These are phyloP conservation scores for Oryza meyeriana DNA, from an alignment of 176 grass and related monocot genomes.

Conservation along the genomic window DNA sequence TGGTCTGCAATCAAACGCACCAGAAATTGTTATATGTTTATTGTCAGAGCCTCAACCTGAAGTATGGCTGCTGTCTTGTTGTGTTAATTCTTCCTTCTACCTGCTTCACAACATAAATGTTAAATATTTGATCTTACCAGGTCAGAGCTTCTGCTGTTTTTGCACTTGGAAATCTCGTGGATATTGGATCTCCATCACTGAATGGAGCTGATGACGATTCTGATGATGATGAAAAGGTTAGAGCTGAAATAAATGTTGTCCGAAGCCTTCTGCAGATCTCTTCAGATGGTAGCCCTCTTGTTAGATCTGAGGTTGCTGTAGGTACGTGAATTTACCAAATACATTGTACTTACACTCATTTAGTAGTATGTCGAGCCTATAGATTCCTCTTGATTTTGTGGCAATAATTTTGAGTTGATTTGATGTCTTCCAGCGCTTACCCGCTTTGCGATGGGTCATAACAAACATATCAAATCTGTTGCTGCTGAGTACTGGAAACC, in stretches of 20 bases:
- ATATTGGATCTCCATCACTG: constrained; percentile 59
- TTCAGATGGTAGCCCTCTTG: constrained; percentile 89
- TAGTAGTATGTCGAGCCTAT: background rate
- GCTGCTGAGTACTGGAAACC: constrained; percentile 84
- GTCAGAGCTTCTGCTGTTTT: constrained; percentile 96
- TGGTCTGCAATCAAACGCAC: constrained; percentile 58
- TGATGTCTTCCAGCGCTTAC: constrained; percentile 70
- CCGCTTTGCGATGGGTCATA: constrained; percentile 86
- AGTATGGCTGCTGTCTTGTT: constrained; percentile 45
- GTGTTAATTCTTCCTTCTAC: constrained; percentile 10
- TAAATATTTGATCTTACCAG: constrained; percentile 58
- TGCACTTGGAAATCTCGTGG: constrained; percentile 87
- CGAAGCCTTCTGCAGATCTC: constrained; percentile 71
- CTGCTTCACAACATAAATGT: constrained; percentile 11
- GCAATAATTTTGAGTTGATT: constrained; percentile 31
- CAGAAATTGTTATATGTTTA: constrained; percentile 52
- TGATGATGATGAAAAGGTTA: constrained; percentile 90
- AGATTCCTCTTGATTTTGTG: constrained; percentile 11
- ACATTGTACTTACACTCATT: constrained; percentile 11
- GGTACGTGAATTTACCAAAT: constrained; percentile 51
- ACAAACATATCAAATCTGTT: constrained; percentile 85
- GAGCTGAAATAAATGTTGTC: constrained; percentile 77
- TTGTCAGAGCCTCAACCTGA: constrained; percentile 86
- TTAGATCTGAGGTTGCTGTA: constrained; percentile 84
- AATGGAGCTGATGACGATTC: constrained; percentile 63